Evolutionary conservation across 2,329 filamentous ascomycete genomes (phyloP).

Genomic region (Calycina herbarum): DNA sequence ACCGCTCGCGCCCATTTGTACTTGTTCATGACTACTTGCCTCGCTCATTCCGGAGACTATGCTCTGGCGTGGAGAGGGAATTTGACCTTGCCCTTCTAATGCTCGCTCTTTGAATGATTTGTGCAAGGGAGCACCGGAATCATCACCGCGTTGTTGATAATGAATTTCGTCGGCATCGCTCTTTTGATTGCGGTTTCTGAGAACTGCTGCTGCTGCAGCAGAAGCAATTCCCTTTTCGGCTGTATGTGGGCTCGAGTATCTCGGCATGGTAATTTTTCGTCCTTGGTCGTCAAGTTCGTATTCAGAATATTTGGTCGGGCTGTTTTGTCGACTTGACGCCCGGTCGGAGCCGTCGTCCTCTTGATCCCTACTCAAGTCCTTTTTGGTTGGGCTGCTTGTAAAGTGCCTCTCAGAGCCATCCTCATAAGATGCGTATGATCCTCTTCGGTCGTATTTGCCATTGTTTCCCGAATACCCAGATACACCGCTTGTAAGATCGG

Average conservation of each 20-base stretch:
- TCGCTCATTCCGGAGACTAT: constrained; percentile 56
- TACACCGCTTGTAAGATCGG: constrained; percentile 61
- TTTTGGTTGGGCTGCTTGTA: constrained; percentile 46
- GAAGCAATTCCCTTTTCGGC: constrained; percentile 33
- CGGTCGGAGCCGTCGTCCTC: constrained; percentile 26
- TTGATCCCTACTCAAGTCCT: constrained; percentile 18
- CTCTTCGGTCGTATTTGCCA: constrained; percentile 32
- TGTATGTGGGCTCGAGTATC: constrained; percentile 29
- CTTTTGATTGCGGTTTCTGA: constrained; percentile 32
- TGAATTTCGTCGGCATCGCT: constrained; percentile 30
- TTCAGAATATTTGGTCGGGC: constrained; percentile 33
- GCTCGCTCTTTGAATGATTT: constrained; percentile 68
- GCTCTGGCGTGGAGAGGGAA: constrained; percentile 57
- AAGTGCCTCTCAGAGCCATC: constrained; percentile 38
- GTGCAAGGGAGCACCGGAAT: constrained; percentile 55
- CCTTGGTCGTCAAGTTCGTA: constrained; percentile 39
- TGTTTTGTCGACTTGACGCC: constrained; percentile 30
- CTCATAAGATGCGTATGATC: constrained; percentile 38
- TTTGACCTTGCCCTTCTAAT: constrained; percentile 54
- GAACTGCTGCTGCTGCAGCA: constrained; percentile 33
- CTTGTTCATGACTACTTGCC: constrained; percentile 42
- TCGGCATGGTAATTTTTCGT: constrained; percentile 37
- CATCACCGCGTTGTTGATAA: constrained; percentile 31
- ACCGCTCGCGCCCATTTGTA: constrained; percentile 66
- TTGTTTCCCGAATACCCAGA: constrained; percentile 52